These are phyloP conservation scores for Infundibulicybe gibba DNA, from an alignment of 768 basidiomycete genomes.

Conservation along the genomic window DNA sequence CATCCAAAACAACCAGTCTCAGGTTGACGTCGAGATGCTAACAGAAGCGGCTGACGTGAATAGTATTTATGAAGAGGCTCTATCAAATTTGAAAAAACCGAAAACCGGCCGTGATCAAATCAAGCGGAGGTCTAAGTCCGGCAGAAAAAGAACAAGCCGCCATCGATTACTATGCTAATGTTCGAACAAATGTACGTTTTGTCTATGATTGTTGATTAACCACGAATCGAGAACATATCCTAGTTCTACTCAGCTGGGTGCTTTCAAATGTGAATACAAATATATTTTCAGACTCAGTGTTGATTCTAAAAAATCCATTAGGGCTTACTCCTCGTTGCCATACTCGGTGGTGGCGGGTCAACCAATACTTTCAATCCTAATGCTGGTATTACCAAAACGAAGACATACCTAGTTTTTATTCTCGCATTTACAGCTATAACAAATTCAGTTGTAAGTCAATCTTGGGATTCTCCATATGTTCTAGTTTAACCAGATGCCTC, in stretches of 20 bases:
- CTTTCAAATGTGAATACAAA: constrained; percentile 65
- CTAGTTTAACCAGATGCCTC: neutral
- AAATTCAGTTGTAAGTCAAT: constrained; percentile 50
- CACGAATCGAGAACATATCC: neutral
- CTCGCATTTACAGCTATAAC: constrained; percentile 79
- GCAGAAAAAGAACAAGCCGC: constrained; percentile 72
- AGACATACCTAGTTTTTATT: constrained; percentile 69
- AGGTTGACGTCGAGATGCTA: constrained; percentile 86
- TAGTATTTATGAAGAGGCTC: constrained; percentile 79
- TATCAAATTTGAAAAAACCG: constrained; percentile 66
- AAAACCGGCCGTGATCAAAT: constrained; percentile 33
- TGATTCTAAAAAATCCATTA: neutral
- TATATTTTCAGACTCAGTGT: neutral
- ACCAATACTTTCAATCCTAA: neutral
- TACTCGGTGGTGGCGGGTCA: neutral
- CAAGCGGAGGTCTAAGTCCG: constrained; percentile 27
- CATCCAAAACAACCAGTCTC: constrained; percentile 72
- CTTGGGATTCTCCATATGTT: constrained; percentile 3
- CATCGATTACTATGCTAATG: constrained; percentile 85
- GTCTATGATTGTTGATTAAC: neutral
- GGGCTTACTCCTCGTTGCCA: constrained; percentile 11
- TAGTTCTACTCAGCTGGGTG: constrained; percentile 77
- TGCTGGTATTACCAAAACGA: neutral
- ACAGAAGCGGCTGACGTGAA: constrained; percentile 81
- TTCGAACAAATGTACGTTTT: constrained; percentile 68